These are phyloP conservation scores for Penicillium italicum DNA, from an alignment of 2,329 filamentous ascomycete genomes.

Conservation along the genomic window DNA sequence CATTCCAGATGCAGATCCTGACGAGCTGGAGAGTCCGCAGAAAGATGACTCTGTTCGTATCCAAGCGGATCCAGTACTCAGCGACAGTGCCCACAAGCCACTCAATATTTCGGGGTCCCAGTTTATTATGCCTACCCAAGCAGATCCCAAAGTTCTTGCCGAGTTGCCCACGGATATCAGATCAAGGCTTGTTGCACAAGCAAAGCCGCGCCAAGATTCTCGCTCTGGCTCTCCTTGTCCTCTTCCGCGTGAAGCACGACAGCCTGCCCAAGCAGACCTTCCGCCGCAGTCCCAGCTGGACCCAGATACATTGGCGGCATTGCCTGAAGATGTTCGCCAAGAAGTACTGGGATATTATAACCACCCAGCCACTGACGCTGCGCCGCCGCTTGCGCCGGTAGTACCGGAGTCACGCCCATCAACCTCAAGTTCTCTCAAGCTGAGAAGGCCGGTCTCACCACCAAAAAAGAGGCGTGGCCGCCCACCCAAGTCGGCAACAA, in stretches of 20 bases:
- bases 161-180: conserved; percentile 83
- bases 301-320: conserved; percentile 72
- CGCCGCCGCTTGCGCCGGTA: conserved; percentile 31
- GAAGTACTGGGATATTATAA: conserved; percentile 75
- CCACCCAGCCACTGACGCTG: conserved; percentile 26
- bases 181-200: conserved; percentile 65
- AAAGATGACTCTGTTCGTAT: conserved; percentile 36
- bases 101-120: conserved; percentile 83
- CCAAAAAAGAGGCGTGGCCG: conserved; percentile 62
- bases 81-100: conserved; percentile 52
- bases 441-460: conserved; percentile 55
- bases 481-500: conserved; percentile 51
- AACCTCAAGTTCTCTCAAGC: conserved; percentile 33
- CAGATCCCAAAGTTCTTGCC: conserved; percentile 75
- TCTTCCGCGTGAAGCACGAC: conserved; percentile 22
- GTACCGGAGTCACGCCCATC: conserved; percentile 47
- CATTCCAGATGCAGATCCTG: conserved; percentile 41
- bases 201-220: conserved; percentile 25
- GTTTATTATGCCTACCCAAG: conserved; percentile 78
- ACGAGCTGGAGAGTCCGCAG: conserved; percentile 46
- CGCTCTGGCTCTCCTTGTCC: conserved; percentile 35
- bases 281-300: conserved; percentile 75
- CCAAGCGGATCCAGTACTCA: conserved; percentile 30
- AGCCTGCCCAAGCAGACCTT: conserved; percentile 38
- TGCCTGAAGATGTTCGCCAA: conserved; percentile 80